phyloP scores from a whole-genome alignment of 129 eudicot genomes.

The Saussurea involucrata region DNA sequence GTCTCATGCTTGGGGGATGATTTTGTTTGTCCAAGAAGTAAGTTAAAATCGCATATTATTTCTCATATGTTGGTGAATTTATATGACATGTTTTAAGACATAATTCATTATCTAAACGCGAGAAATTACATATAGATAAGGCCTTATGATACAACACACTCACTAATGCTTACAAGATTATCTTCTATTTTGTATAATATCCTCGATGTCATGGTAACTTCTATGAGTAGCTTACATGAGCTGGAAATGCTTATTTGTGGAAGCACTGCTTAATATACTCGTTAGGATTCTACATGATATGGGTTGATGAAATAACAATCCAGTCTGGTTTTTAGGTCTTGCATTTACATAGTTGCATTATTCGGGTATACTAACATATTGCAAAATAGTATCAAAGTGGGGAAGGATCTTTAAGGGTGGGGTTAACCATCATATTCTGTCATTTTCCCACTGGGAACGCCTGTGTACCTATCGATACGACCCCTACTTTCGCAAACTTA shows the following conservation, averaged over 20 bases:
- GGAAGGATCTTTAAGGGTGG: neutral
- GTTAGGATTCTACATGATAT: neutral
- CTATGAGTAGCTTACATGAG: too few relatives aligned
- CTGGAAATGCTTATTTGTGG: too few relatives aligned
- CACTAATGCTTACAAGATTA: too few relatives aligned
- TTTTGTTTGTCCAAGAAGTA: slow-evolving; percentile 24
- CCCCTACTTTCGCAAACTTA: neutral
- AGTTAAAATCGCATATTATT: too few relatives aligned
- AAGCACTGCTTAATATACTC: neutral
- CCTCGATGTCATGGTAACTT: too few relatives aligned
- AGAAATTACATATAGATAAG: neutral
- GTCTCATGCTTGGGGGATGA: slow-evolving; percentile 37
- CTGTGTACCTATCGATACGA: neutral
- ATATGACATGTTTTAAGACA: neutral
- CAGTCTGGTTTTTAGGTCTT: neutral
- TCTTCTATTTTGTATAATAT: too few relatives aligned
- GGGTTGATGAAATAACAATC: neutral
- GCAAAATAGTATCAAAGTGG: neutral
- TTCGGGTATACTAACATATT: neutral
- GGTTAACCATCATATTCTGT: neutral
- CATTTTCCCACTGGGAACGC: neutral
- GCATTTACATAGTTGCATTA: neutral
- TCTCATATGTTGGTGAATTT: slow-evolving; percentile 3
- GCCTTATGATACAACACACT: too few relatives aligned
- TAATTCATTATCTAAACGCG: neutral